Base-by-base conservation (phyloP, 2,329 filamentous ascomycete species). In the Trichoderma sp. region DNA sequence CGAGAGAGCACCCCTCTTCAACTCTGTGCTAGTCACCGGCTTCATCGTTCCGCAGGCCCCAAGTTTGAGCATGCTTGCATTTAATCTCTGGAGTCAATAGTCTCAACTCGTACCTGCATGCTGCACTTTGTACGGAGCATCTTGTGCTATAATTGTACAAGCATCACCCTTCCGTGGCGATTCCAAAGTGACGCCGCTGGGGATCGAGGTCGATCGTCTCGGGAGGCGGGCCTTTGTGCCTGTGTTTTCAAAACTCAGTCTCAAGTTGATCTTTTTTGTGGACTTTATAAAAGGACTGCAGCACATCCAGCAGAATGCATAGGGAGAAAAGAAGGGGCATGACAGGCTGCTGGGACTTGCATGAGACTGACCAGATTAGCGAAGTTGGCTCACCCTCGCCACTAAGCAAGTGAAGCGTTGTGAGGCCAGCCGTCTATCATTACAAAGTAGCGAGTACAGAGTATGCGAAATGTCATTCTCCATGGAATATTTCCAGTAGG, bases 131-230 rank as follows among this genome's bases (percentile, higher is more conserved):
- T 7, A 49, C n/a, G 4, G n/a, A 49, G 31, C 31, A 27, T 27
- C 29, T 5, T 27, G 52, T 29, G 52, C 24, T 16, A 55, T 27
- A 11, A 13, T 40, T 56, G 62, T 29, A 52, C 55, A 67, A 21
- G 55, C 40, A 67, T 37, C 55, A 19, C 53, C 40, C 0, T 66
- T 57, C 53, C 37, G 49, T 49, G 27, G 37, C 37, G 14, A 13
- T 31, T 64, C 19, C 24, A 55, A 47, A 35, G 53, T 29, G 55
- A 37, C 40, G 35, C 53, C 55, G 63, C 63, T 37, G 29, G 59
- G 63, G 53, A 67, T 67, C 63, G 58, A 59, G 63, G 31, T 16
- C 37, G 63, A 67, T 67, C 63, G 55, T 31, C 63, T 52, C 63
- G 63, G 55, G 63, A 67, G 55, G 63, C 63, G 53, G 53, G 63